These are phyloP conservation scores for Tremella fuciformis DNA, from an alignment of 768 basidiomycete species.

Conservation along the genomic window DNA sequence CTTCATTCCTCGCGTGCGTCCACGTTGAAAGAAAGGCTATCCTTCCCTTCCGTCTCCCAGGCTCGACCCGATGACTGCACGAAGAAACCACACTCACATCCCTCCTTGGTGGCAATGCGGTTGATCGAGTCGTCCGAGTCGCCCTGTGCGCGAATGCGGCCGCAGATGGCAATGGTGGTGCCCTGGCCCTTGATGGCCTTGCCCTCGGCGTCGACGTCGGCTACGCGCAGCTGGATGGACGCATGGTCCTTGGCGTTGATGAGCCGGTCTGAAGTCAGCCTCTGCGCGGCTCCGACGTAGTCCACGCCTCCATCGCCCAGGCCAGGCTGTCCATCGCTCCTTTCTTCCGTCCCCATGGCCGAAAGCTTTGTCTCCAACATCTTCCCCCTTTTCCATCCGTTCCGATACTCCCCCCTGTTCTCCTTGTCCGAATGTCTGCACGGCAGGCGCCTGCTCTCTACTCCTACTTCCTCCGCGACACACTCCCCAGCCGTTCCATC, in stretches of 20 bases:
- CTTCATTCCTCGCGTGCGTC: neutral
- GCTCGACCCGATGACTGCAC: neutral
- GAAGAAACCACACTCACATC: slow-evolving; percentile 64
- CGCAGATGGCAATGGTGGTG: slow-evolving; percentile 91
- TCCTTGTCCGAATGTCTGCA: too few relatives aligned
- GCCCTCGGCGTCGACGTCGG: slow-evolving; percentile 84
- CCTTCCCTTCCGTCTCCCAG: neutral
- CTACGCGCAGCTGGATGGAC: slow-evolving; percentile 92
- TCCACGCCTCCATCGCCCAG: neutral
- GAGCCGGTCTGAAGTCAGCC: slow-evolving; percentile 69
- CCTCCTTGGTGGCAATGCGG: slow-evolving; percentile 90
- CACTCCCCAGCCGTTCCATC: neutral
- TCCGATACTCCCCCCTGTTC: too few relatives aligned
- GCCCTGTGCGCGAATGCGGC: slow-evolving; percentile 87
- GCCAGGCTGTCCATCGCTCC: neutral
- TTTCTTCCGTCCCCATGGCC: neutral
- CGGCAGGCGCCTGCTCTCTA: too few relatives aligned
- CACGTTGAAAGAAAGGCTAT: slow-evolving; percentile 2
- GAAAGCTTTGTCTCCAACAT: neutral
- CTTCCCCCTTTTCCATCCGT: neutral
- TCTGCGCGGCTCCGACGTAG: neutral
- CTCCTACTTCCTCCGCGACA: too few relatives aligned
- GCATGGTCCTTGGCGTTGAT: slow-evolving; percentile 99
- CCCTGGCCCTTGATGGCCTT: slow-evolving; percentile 51
- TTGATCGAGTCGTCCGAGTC: slow-evolving; percentile 97